These are phyloP conservation scores for Cubamyces sp. DNA, from an alignment of 768 basidiomycete genomes.

Conservation along the genomic window DNA sequence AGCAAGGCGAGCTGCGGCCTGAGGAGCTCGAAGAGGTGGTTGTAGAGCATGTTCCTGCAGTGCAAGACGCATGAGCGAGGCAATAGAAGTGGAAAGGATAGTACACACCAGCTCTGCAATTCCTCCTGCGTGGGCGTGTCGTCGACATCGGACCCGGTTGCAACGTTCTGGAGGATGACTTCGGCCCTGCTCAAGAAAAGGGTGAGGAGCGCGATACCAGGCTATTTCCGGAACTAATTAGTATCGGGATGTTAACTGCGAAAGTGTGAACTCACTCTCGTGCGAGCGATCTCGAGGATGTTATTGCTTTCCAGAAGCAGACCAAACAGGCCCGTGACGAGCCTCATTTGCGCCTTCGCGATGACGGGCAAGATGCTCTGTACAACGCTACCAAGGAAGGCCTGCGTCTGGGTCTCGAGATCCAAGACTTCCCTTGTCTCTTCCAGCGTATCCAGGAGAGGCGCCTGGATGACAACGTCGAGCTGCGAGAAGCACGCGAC, in stretches of 20 bases:
- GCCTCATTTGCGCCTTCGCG: conserved; percentile 74
- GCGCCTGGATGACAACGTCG: conserved; percentile 84
- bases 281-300: conserved; percentile 70
- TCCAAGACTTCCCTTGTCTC: conserved; percentile 66
- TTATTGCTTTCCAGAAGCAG: conserved; percentile 81
- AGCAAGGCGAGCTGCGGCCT: conserved; percentile 75
- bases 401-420: conserved; percentile 87
- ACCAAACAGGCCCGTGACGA: conserved; percentile 86
- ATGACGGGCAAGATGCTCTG: conserved; percentile 87
- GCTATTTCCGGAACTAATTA: conserved; percentile 49
- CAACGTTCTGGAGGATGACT: conserved; percentile 77
- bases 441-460: conserved; percentile 66
- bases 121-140: conserved; percentile 65
- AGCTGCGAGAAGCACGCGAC: conserved; percentile 94
- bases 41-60: conserved; percentile 83
- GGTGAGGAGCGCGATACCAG: conserved; percentile 89
- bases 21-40: conserved; percentile 82
- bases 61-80: conserved; percentile 5
- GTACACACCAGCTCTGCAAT: conserved; percentile 71
- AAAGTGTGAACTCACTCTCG: conserved; percentile 60
- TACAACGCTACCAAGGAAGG: conserved; percentile 82
- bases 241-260: neutral
- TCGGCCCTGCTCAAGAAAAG: conserved; percentile 93
- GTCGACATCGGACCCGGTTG: conserved; percentile 39
- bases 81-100: neutral